Evolutionary conservation across 2,329 filamentous ascomycete genomes (phyloP).

Genomic region (Epichloe gansuensis): DNA sequence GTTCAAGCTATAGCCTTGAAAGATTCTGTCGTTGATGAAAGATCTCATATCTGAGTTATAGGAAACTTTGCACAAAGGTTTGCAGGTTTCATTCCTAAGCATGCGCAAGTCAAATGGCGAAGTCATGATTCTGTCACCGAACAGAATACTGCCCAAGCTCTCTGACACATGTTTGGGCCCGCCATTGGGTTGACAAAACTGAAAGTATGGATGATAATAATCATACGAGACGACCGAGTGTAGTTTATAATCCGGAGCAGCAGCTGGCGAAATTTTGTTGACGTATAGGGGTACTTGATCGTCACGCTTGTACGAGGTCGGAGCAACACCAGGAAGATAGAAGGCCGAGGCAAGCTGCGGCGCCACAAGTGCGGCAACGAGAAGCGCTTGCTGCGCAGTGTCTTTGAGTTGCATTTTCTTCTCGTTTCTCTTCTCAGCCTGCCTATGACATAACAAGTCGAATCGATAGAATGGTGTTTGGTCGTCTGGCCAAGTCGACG

Average conservation of each 20-base stretch:
- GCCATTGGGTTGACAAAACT: constrained; percentile 71
- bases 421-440: not conserved
- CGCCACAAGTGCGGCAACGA: constrained; percentile 35
- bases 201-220: constrained; percentile 81
- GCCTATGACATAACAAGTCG: constrained; percentile 3
- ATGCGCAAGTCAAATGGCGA: constrained; percentile 86
- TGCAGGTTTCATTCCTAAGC: constrained; percentile 78
- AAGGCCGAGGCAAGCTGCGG: constrained; percentile 57
- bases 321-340: constrained; percentile 92
- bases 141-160: constrained; percentile 80
- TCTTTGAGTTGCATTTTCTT: constrained; percentile 31
- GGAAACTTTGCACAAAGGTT: constrained; percentile 56
- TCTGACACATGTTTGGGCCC: constrained; percentile 73
- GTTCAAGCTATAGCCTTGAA: constrained; percentile 80
- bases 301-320: constrained; percentile 74
- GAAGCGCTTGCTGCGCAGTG: constrained; percentile 35
- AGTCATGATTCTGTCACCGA: constrained; percentile 94
- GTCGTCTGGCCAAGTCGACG: not conserved
- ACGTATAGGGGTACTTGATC: constrained; percentile 79
- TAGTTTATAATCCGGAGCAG: constrained; percentile 66
- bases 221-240: constrained; percentile 93
- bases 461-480: not conserved
- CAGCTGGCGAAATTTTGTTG: constrained; percentile 80
- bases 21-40: constrained; percentile 75
- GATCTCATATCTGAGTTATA: constrained; percentile 53